Percentiles rank a stretch among this genome's conserved stretches.
phyloP scores from a whole-genome alignment of 768 basidiomycete genomes.

The Pleurotus citrinopileatus region DNA sequence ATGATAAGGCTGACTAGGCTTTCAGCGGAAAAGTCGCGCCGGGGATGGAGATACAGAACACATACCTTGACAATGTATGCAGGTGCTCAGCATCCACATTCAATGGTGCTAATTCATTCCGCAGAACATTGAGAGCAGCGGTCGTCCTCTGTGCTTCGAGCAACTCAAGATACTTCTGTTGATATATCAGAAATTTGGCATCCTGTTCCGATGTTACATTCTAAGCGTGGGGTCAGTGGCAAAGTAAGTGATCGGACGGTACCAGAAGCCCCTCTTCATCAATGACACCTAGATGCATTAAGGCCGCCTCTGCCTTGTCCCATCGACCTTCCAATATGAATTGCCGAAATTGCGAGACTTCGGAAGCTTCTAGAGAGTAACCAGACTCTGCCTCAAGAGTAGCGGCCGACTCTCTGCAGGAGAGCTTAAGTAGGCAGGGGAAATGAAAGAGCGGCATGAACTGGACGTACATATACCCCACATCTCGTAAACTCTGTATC shows the following conservation, averaged over 20 bases:
- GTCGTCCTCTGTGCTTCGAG: slow-evolving; percentile 81
- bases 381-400: slow-evolving; percentile 93
- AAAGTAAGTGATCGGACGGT: slow-evolving; percentile 19
- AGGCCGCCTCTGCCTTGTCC: slow-evolving; percentile 69
- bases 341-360: slow-evolving; percentile 77
- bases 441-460: slow-evolving; percentile 5
- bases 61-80: slow-evolving; percentile 85
- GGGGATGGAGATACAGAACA: background rate
- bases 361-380: slow-evolving; percentile 74
- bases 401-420: slow-evolving; percentile 76
- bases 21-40: background rate
- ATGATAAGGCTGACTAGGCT: slow-evolving; percentile 71
- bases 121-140: slow-evolving; percentile 78
- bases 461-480: slow-evolving; percentile 66
- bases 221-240: background rate
- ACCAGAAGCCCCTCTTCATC: slow-evolving; percentile 73
- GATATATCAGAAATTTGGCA: slow-evolving; percentile 82
- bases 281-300: slow-evolving; percentile 66
- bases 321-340: slow-evolving; percentile 80
- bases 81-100: slow-evolving; percentile 78
- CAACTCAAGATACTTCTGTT: slow-evolving; percentile 95
- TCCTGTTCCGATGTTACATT: slow-evolving; percentile 42
- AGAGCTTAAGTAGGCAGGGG: slow-evolving; percentile 3
- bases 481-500: slow-evolving; percentile 85
- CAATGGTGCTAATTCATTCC: slow-evolving; percentile 85